A percentile compares a stretch with the other conserved stretches of the same genome.
Evolutionary conservation across 75 land plant genomes (phyloP).

Genomic region (Picea sitchensis): DNA sequence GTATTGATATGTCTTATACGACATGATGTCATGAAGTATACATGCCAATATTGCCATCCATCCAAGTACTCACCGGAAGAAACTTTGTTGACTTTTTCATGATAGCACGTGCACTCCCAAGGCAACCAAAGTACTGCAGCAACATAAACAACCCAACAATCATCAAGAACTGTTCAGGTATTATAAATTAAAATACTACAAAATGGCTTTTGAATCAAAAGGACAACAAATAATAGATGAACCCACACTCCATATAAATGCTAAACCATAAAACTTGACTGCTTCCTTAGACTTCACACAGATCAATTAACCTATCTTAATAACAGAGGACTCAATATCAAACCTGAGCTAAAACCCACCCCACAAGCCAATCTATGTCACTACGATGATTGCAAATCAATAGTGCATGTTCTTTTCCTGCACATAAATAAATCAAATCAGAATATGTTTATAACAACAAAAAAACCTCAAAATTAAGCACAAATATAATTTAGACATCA

Average conservation of each 20-base stretch:
- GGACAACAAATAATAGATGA: background rate
- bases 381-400: constrained; percentile 50
- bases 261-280: background rate
- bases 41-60: background rate
- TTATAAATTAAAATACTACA: background rate
- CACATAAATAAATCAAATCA: background rate
- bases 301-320: background rate
- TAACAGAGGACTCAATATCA: background rate
- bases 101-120: constrained; percentile 48
- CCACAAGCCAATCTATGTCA: constrained; percentile 60
- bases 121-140: constrained; percentile 40
- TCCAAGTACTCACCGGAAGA: constrained; percentile 31
- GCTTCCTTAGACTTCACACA: no score
- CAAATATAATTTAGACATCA: background rate
- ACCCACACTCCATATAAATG: background rate
- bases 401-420: constrained; percentile 60
- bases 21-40: background rate
- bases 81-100: constrained; percentile 49
- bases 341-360: constrained; percentile 54
- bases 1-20: background rate
- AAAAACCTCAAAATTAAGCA: background rate
- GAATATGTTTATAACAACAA: background rate
- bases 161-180: background rate
- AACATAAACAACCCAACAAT: constrained; percentile 1
- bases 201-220: background rate